These are phyloP conservation scores for Cladosporium sp. DNA, from an alignment of 2,329 filamentous ascomycete genomes.

Conservation along the genomic window DNA sequence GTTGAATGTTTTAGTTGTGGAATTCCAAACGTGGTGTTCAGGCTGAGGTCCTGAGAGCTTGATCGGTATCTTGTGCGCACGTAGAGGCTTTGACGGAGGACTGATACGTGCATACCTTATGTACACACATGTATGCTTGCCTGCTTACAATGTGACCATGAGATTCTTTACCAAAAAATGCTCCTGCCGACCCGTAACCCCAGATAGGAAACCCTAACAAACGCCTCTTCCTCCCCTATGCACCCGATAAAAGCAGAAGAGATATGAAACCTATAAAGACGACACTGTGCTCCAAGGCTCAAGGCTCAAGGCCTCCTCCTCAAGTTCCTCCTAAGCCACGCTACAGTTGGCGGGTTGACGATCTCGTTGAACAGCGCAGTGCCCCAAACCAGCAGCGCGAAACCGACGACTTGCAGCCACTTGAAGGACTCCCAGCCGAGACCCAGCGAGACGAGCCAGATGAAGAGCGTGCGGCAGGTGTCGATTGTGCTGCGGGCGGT, in stretches of 20 bases:
- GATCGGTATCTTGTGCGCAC: too few relatives aligned
- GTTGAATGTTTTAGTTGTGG: too few relatives aligned
- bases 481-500: constrained; percentile 96
- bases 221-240: background rate
- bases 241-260: background rate
- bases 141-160: too few relatives aligned
- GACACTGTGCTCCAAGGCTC: too few relatives aligned
- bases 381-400: constrained; percentile 87
- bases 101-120: background rate
- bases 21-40: too few relatives aligned
- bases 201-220: background rate
- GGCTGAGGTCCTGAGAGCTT: too few relatives aligned
- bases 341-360: constrained; percentile 67
- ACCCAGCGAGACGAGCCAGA: constrained; percentile 92
- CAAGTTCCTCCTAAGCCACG: constrained; percentile 30
- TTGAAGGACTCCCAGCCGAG: constrained; percentile 98
- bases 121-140: background rate
- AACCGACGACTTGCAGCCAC: constrained; percentile 89
- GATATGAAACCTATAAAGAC: too few relatives aligned
- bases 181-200: background rate
- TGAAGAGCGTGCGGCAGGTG: constrained; percentile 95
- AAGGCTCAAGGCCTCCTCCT: constrained; percentile 10
- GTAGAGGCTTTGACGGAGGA: background rate
- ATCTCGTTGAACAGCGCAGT: constrained; percentile 97
- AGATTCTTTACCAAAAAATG: background rate